Evolutionary conservation across 1,284 basidiomycete species (phyloP).

Genomic region (Ganoderma sinense): DNA sequence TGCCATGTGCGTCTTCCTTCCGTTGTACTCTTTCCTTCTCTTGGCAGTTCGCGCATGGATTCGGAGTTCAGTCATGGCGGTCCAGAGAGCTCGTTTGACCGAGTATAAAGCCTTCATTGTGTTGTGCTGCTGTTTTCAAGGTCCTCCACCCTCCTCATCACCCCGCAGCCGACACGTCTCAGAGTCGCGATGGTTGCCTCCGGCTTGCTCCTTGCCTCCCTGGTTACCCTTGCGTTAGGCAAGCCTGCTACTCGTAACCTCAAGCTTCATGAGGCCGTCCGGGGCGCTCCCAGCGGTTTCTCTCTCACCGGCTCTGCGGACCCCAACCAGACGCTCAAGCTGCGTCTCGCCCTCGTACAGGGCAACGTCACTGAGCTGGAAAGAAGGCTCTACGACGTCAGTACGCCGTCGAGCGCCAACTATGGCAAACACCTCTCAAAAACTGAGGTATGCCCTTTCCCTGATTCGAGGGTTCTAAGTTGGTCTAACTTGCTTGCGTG

Average conservation of each 20-base stretch:
- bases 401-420: slow-evolving; percentile 42
- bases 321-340: slow-evolving; percentile 37
- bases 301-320: slow-evolving; percentile 38
- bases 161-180: not conserved
- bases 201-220: slow-evolving; percentile 33
- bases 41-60: not conserved
- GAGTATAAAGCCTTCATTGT: slow-evolving; percentile 6
- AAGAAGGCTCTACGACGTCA: slow-evolving; percentile 43
- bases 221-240: slow-evolving; percentile 36
- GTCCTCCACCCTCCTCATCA: slow-evolving; percentile 1
- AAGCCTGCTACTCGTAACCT: slow-evolving; percentile 37
- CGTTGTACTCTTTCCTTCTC: not conserved
- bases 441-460: slow-evolving; percentile 38
- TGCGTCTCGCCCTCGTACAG: slow-evolving; percentile 45
- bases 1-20: not conserved
- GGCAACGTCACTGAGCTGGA: slow-evolving; percentile 45
- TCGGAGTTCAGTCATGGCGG: not conserved
- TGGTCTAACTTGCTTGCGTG: not conserved
- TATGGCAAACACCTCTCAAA: slow-evolving; percentile 45
- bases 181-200: slow-evolving; percentile 32
- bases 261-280: slow-evolving; percentile 39
- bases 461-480: not conserved
- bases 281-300: slow-evolving; percentile 40
- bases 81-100: not conserved
- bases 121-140: not conserved